Base-by-base conservation (phyloP, 495 filamentous ascomycete genomes). In the Podospora sp. region DNA sequence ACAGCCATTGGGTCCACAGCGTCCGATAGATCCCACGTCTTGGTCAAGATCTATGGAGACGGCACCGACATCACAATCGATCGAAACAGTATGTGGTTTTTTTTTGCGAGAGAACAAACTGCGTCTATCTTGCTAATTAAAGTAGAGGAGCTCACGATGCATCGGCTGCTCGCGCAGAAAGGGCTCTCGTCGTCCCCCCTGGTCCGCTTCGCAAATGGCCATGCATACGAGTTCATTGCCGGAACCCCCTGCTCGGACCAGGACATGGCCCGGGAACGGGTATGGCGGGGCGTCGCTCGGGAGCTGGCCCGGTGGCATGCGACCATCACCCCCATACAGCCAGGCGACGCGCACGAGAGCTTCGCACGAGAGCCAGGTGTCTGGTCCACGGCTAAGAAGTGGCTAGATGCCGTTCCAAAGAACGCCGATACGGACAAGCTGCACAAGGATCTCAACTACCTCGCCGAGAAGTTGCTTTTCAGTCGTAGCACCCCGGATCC, bases 351-450 rank as follows among this genome's bases (percentile, higher is more conserved):
- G 20, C 20, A 14, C 6, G 24, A 24, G 53, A 57, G 53, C 53
- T 57, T 57, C 6, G 24, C n/a, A 24, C 53, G 8, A 6, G 4
- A 57, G 53, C 53, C 53, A 4, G 24, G 53, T 14, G 24, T 57
- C 53, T 57, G 53, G 53, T 57, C 53, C n/a, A 57, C 53, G 7
- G 53, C 53, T 6, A 57, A 57, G 53, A 57, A 57, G 53, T 57
- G 53, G 53, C 20, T 57, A 20, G 53, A 24, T 57, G 53, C 53
- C 53, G 24, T 57, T 20, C 53, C 53, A 6, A 20, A 22, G 7
- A 6, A 26, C 14, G 53, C 53, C 53, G 24, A 57, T 57, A 57
- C 8, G 53, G 53, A 24, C 3, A 26, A 57, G 4, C 22, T 57
- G 6, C 22, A 26, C 24, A 20, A 57, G 53, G 53, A 14, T 4